Base-by-base conservation (phyloP, 2,329 filamentous ascomycete genomes). In the Pseudogymnoascus verrucosus region DNA sequence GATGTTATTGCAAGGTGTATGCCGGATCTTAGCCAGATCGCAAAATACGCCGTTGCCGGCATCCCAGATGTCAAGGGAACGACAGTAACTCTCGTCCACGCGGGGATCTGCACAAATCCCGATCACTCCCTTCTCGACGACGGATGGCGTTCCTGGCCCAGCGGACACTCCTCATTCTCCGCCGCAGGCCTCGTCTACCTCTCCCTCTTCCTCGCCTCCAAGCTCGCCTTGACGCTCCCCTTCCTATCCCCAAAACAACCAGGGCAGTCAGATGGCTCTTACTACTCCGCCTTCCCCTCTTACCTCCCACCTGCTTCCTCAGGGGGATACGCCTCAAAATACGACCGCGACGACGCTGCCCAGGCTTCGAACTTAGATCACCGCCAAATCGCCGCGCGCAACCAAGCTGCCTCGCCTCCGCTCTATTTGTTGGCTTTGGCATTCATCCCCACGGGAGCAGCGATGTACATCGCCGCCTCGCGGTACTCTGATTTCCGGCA, bases 401-500 rank as follows among this genome's bases (percentile, higher is more conserved):
- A 84, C 63, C 85, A 91, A 71, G 89, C 89, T 3, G 93, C 93
- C 1, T 89, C 92, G 0, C 91, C 93, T 0, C 93, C 93, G 0
- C 78, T 93, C 6, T 93, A 91, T 71, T 85, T 95, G 2, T 80
- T 96, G 11, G 78, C 88, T 51, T 74, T 93, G 36, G 82, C 86
- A 1, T 78, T 91, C 16, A 75, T 90, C 1, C 93, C 93, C 2
- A 83, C 92, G 67, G 88, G 86, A 64, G 78, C 84, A 1, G 89
- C 92, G 4, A 83, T 92, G 67, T 96, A 92, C 77, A 89, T 97
- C 66, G 82, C 88, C n/a, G 85, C 87, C 28, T 93, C 91, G 1
- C 89, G 93, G 10, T 98, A 89, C 83, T 92, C 88, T 65, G 88
- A 97, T 74, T 96, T 88, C 77, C 86, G 90, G 40, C 93, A 98